Conservation (phyloP, 192 early-diverging fungal species). For the Phycomyces nitens region DNA sequence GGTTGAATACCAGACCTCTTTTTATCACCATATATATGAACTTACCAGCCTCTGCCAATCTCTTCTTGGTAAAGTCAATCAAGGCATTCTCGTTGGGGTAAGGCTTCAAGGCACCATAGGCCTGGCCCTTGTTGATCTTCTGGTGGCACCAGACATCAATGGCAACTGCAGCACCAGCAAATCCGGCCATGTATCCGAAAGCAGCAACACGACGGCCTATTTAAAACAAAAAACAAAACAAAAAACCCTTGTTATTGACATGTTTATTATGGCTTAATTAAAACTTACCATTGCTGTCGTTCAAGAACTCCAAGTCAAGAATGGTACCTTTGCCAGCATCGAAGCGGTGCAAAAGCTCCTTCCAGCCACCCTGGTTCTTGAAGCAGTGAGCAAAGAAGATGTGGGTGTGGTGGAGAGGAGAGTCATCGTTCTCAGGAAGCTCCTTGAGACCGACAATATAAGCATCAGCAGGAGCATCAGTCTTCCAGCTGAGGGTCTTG, state of each 20-base stretch:
- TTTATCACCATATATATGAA: background rate
- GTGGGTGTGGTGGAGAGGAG: constrained; percentile 87
- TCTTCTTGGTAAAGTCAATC: constrained; percentile 65
- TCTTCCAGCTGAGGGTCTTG: constrained; percentile 77
- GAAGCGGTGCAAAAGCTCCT: constrained; percentile 82
- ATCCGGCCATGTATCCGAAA: constrained; percentile 96
- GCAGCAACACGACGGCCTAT: constrained; percentile 88
- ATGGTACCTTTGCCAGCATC: constrained; percentile 80
- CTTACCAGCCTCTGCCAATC: constrained; percentile 57
- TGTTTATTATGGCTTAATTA: too few species aligned
- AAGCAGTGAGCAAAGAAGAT: constrained; percentile 99
- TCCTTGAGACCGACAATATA: constrained; percentile 97
- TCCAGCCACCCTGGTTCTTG: constrained; percentile 95
- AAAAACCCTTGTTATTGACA: too few species aligned
- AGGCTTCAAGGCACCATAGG: constrained; percentile 75
- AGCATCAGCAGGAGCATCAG: constrained; percentile 80
- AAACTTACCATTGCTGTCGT: constrained; percentile 58
- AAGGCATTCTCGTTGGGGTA: constrained; percentile 82
- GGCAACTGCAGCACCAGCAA: constrained; percentile 89
- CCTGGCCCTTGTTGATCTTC: constrained; percentile 46
- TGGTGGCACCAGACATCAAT: constrained; percentile 91
- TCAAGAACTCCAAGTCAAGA: constrained; percentile 93
- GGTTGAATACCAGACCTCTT: background rate
- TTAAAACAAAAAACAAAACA: constrained; percentile 7
- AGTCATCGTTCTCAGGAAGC: constrained; percentile 88